phyloP scores from a whole-genome alignment of 805 yeast genomes.

The Torulaspora quercuum region DNA sequence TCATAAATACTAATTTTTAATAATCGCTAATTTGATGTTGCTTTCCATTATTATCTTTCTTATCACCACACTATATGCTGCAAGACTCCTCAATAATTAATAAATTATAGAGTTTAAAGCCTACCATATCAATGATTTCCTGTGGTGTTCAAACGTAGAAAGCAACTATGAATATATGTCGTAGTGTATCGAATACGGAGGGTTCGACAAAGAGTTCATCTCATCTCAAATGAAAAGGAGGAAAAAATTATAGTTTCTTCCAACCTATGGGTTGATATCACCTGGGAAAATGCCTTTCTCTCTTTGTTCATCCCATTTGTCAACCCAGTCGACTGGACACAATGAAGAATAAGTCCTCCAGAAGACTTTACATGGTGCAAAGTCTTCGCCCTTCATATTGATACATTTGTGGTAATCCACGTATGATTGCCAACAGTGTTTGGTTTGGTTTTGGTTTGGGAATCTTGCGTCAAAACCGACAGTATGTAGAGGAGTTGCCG shows the following conservation, averaged over 20 bases:
- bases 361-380: constrained; percentile 95
- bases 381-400: constrained; percentile 95
- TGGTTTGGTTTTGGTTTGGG: constrained; percentile 96
- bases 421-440: constrained; percentile 97
- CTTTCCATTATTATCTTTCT: constrained; percentile 2
- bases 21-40: constrained; percentile 4
- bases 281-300: constrained; percentile 55
- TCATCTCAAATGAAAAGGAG: too few relatives aligned
- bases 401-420: constrained; percentile 98
- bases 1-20: constrained; percentile 5
- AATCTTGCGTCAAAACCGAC: constrained; percentile 88
- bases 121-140: background rate
- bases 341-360: constrained; percentile 83
- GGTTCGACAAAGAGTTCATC: constrained; percentile 1
- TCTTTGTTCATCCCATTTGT: constrained; percentile 86
- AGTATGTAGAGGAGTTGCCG: constrained; percentile 50
- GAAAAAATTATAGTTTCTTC: background rate
- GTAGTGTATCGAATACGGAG: constrained; percentile 1
- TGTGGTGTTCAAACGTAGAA: constrained; percentile 1
- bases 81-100: too few relatives aligned
- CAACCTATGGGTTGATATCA: constrained; percentile 40
- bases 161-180: constrained; percentile 4
- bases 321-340: constrained; percentile 83
- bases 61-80: constrained; percentile 1
- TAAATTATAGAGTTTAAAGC: background rate